Percentiles rank a stretch among this genome's conserved stretches.
Conservation (phyloP, 805 yeast species). For the Starmerella ratchasimensis region DNA sequence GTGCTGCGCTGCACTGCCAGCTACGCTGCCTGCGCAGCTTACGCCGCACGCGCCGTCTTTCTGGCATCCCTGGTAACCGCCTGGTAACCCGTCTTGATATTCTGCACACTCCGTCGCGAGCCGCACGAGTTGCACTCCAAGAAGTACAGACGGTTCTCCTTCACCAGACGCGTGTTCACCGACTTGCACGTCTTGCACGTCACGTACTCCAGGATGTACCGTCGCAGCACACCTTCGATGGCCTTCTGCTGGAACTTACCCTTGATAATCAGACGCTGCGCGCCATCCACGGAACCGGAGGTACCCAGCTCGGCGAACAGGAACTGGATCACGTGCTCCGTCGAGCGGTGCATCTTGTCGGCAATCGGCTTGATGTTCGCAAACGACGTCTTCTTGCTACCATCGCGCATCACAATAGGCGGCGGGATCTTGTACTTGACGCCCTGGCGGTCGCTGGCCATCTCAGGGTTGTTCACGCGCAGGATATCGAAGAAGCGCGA, state of each 20-base stretch:
- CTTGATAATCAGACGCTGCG: constrained; percentile 88
- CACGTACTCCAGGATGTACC: constrained; percentile 93
- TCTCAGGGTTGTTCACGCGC: constrained; percentile 90
- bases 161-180: constrained; percentile 87
- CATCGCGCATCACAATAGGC: constrained; percentile 93
- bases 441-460: constrained; percentile 91
- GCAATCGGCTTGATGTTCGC: constrained; percentile 93
- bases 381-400: constrained; percentile 88
- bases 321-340: constrained; percentile 93
- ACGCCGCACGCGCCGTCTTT: constrained; percentile 17
- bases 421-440: constrained; percentile 94
- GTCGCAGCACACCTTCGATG: constrained; percentile 88
- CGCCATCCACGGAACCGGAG: constrained; percentile 97
- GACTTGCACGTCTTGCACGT: constrained; percentile 98
- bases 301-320: constrained; percentile 98
- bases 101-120: constrained; percentile 87
- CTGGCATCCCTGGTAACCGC: constrained; percentile 38
- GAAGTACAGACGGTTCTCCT: constrained; percentile 96
- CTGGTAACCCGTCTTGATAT: constrained; percentile 99
- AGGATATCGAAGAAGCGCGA: constrained; percentile 75
- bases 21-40: neutral
- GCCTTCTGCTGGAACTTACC: constrained; percentile 98
- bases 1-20: neutral
- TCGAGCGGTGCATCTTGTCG: constrained; percentile 85
- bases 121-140: constrained; percentile 98